phyloP scores from a whole-genome alignment of 2,329 filamentous ascomycete species.

The Talaromyces atroroseus region DNA sequence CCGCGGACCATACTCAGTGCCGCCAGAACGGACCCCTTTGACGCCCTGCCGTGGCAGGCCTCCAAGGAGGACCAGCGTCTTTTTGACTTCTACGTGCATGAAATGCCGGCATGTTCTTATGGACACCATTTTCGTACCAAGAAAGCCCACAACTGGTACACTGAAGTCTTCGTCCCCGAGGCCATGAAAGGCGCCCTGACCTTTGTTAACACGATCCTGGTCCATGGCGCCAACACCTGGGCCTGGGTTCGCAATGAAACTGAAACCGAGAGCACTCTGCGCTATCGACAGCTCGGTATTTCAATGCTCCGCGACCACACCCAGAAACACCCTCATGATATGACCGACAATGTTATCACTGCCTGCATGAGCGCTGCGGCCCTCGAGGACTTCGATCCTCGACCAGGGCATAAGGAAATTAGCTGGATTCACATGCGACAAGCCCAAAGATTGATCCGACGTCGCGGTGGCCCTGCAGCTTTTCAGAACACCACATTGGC shows the following conservation, averaged over 20 bases:
- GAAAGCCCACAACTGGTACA: slow-evolving; percentile 37
- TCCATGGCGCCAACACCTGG: slow-evolving; percentile 35
- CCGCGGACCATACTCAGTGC: slow-evolving; percentile 29
- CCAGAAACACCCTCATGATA: slow-evolving; percentile 26
- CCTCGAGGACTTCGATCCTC: slow-evolving; percentile 36
- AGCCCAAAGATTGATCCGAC: slow-evolving; percentile 34
- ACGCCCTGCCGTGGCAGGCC: slow-evolving; percentile 29
- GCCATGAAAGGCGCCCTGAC: slow-evolving; percentile 35
- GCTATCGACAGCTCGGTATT: slow-evolving; percentile 29
- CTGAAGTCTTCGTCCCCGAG: slow-evolving; percentile 34
- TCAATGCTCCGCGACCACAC: slow-evolving; percentile 31
- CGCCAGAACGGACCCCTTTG: slow-evolving; percentile 35
- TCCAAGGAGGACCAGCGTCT: slow-evolving; percentile 27
- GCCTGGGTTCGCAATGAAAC: slow-evolving; percentile 32
- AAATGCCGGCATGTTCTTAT: slow-evolving; percentile 37
- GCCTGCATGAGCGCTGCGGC: slow-evolving; percentile 36
- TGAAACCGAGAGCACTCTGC: slow-evolving; percentile 26
- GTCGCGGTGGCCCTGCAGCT: slow-evolving; percentile 31
- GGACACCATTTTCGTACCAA: slow-evolving; percentile 29
- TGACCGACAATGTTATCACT: slow-evolving; percentile 35
- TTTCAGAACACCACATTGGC: slow-evolving; percentile 33
- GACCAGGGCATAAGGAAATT: slow-evolving; percentile 31
- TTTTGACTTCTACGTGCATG: slow-evolving; percentile 38
- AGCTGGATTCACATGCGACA: slow-evolving; percentile 39
- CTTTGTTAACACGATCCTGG: slow-evolving; percentile 36